Evolutionary conservation across 306 rosid genomes (phyloP), one percentile per base, ranked within the genome.

Genomic region (Fragaria nilgerrensis): DNA sequence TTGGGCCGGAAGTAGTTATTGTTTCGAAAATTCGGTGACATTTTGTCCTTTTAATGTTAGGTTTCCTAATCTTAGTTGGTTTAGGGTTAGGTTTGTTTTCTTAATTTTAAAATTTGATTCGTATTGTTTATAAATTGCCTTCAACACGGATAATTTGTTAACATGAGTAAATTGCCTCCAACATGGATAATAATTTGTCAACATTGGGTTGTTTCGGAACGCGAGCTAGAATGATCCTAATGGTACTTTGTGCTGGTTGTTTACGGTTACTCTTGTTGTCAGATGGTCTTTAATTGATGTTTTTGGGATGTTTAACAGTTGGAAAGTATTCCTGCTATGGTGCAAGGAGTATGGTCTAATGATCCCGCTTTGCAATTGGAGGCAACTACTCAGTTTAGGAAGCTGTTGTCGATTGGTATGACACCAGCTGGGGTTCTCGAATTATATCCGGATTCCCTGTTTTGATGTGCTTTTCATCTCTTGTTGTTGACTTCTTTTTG

Each of bases 331-430:
- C 90, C 90, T 25, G 48, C 53, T 39, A 79, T 91, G 87, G 90
- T 87, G 49, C 85, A 85, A 83, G 86, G 87, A 70, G 62, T 89
- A 19, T 89, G 88, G 90, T 89, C 88, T 79, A 81, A 74, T 12
- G 88, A 89, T 78, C 77, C 84, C n/a, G 53, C 77, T 23, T n/a
- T 75, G 22, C 90, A 87, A 76, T 78, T 89, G 82, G 96, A 89
- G 72, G 88, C 93, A 20, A 87, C 93, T n/a, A 82, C 85, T 32
- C 87, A 89, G 78, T 86, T 91, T 74, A 82, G 89, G 69, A 87
- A 84, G 82, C 77, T 91, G 52, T 49, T 91, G 58, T 85, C 93
- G 44, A 88, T 90, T 55, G 95, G 95, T 86, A 72, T 61, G 76
- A 5, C 43, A 32, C 47, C 59, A 76, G 37, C n/a, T 34, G 20